These are phyloP conservation scores for Chaetomium sp. DNA, from an alignment of 2,329 filamentous ascomycete species.

Conservation along the genomic window DNA sequence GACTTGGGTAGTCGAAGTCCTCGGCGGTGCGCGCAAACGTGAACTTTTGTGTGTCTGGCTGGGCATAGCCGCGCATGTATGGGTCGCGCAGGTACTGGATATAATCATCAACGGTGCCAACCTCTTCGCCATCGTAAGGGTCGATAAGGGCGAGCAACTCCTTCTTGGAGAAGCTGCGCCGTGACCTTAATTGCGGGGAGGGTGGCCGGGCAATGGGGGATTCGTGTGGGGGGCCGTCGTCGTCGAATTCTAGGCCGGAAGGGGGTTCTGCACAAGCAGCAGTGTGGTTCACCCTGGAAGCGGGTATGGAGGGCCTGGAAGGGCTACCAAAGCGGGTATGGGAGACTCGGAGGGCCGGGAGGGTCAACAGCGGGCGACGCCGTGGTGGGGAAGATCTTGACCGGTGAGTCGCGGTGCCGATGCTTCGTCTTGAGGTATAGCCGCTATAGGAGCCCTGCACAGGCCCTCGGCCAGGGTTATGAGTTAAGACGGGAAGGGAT, in stretches of 20 bases:
- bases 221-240: not conserved
- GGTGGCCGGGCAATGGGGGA: not conserved
- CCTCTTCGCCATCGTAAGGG: conserved; percentile 49
- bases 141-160: conserved; percentile 58
- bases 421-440: conserved; percentile 16
- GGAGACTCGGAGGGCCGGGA: conserved; percentile 22
- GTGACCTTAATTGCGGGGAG: not conserved
- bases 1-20: conserved; percentile 51
- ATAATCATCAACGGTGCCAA: conserved; percentile 54
- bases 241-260: not conserved
- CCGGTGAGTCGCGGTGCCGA: not conserved
- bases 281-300: conserved; percentile 26
- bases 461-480: conserved; percentile 29
- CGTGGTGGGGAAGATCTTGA: not conserved
- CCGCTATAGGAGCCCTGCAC: conserved; percentile 16
- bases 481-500: not conserved
- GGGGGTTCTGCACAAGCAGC: conserved; percentile 23
- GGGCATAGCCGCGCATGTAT: conserved; percentile 57
- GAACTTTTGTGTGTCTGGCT: conserved; percentile 51
- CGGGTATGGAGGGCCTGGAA: conserved; percentile 28
- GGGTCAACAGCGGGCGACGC: conserved; percentile 18
- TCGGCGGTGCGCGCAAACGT: conserved; percentile 53
- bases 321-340: conserved; percentile 26
- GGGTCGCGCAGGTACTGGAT: conserved; percentile 56
- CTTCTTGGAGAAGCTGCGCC: conserved; percentile 38